Percentiles rank a stretch among this genome's conserved stretches.
Evolutionary conservation across 371 early-diverging fungal species (phyloP).

Genomic region (Haplosporangium sp.): DNA sequence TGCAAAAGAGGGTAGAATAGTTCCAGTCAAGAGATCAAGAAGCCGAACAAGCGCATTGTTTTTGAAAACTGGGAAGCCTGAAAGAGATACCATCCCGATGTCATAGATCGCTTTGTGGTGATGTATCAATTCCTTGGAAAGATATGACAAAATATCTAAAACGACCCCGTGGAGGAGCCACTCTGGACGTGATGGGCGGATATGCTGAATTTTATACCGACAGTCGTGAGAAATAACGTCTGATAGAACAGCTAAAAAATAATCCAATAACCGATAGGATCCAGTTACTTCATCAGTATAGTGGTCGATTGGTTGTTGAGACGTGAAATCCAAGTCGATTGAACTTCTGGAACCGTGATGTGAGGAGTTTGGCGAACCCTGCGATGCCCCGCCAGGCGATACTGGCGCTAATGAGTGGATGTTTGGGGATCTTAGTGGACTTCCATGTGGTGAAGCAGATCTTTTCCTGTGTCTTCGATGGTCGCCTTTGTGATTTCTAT

Average conservation of each 20-base stretch:
- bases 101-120: slow-evolving; percentile 52
- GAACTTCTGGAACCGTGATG: slow-evolving; percentile 33
- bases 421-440: slow-evolving; percentile 23
- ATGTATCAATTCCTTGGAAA: slow-evolving; percentile 30
- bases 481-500: slow-evolving; percentile 19
- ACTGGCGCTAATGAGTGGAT: slow-evolving; percentile 16
- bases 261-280: slow-evolving; percentile 41
- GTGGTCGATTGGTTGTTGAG: slow-evolving; percentile 21
- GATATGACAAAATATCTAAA: slow-evolving; percentile 58
- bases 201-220: slow-evolving; percentile 63
- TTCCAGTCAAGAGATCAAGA: slow-evolving; percentile 36
- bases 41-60: slow-evolving; percentile 35
- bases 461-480: slow-evolving; percentile 28
- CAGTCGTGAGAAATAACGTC: slow-evolving; percentile 69
- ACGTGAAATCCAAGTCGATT: slow-evolving; percentile 27
- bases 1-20: slow-evolving; percentile 48
- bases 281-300: slow-evolving; percentile 33
- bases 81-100: slow-evolving; percentile 45
- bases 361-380: slow-evolving; percentile 28
- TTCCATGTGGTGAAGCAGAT: slow-evolving; percentile 35
- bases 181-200: slow-evolving; percentile 69
- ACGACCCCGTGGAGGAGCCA: slow-evolving; percentile 65
- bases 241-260: slow-evolving; percentile 57
- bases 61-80: slow-evolving; percentile 49
- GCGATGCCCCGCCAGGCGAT: slow-evolving; percentile 30